Evolutionary conservation across 768 basidiomycete species (phyloP).

Genomic region (Crucibulum laeve): DNA sequence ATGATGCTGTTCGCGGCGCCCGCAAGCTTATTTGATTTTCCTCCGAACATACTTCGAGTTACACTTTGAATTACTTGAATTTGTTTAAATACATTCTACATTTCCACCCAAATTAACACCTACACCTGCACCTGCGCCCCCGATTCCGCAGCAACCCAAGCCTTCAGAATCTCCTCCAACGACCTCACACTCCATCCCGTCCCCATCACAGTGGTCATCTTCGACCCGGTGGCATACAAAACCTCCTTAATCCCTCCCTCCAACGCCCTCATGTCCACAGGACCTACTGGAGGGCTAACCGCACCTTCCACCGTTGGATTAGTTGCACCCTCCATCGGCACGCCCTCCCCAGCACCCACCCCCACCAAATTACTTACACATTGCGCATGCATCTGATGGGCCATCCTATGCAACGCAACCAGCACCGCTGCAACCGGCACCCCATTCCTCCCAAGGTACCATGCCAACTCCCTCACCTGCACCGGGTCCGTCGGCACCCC

Average conservation of each 20-base stretch:
- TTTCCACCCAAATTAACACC: too few species aligned
- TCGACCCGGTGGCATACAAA: constrained; percentile 79
- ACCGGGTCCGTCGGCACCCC: constrained; percentile 9
- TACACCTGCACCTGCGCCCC: neutral
- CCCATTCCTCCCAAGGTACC: constrained; percentile 68
- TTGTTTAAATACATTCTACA: too few species aligned
- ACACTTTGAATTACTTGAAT: too few species aligned
- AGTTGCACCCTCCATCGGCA: neutral
- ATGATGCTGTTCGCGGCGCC: too few species aligned
- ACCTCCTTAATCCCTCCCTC: constrained; percentile 75
- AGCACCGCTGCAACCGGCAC: constrained; percentile 72
- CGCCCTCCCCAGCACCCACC: neutral
- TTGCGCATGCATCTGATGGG: constrained; percentile 56
- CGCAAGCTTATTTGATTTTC: too few species aligned
- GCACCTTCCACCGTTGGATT: constrained; percentile 5
- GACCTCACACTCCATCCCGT: constrained; percentile 72
- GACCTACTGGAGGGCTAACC: constrained; percentile 48
- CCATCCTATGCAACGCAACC: constrained; percentile 54
- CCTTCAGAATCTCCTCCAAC: constrained; percentile 59
- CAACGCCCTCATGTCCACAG: constrained; percentile 27
- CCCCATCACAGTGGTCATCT: constrained; percentile 66
- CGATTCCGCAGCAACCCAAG: constrained; percentile 38
- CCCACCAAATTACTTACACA: constrained; percentile 40
- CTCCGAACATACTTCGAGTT: too few species aligned
- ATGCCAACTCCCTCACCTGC: constrained; percentile 39